Evolutionary conservation across 129 eudicot genomes (phyloP), one percentile per base, ranked within the genome.

Genomic region (Flaveria bidentis): DNA sequence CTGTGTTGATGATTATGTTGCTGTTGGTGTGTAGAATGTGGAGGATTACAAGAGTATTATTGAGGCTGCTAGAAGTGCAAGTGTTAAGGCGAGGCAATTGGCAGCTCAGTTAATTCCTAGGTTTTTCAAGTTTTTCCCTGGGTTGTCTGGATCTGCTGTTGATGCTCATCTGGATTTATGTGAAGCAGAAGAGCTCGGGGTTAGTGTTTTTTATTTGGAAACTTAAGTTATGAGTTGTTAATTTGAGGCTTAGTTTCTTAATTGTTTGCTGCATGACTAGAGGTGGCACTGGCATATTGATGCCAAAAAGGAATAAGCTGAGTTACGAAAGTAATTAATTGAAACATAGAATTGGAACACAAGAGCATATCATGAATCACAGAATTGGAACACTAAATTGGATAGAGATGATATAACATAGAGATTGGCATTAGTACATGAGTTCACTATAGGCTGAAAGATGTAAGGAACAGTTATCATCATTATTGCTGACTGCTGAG

Each of bases 121-220:
- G 80, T 93, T 85, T 62, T 93, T 93, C 45, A 93, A 93, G 84
- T 86, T 75, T 76, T 93, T 93, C 51, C 98, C 97, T 8, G 86
- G 74, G 15, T 84, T 87, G 1, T 83, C 91, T 2, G 92, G 46
- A 5, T 41, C 80, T 11, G 97, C 96, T 5, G 89, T 90, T 1
- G 95, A 93, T 75, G 90, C 92, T 16, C 98, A 93, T 75, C 87
- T 88, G 9, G 96, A 93, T 90, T 87, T 93, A 80, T 93, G 98
- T 52, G 98, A 93, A 80, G 98, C 90, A 2, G 97, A 93, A 22
- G 98, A 93, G 41, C 92, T 93, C 15, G 98, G 92, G 97, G 98
- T 93, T 41, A 80, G 96, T 81, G 2, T 36, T 60, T 30, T 63
- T 15, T 20, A 7, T 30, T 63, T 63, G 17, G 3, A 8, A 66